These are phyloP conservation scores for Cercospora sp. DNA, from an alignment of 2,329 filamentous ascomycete species.

Conservation along the genomic window DNA sequence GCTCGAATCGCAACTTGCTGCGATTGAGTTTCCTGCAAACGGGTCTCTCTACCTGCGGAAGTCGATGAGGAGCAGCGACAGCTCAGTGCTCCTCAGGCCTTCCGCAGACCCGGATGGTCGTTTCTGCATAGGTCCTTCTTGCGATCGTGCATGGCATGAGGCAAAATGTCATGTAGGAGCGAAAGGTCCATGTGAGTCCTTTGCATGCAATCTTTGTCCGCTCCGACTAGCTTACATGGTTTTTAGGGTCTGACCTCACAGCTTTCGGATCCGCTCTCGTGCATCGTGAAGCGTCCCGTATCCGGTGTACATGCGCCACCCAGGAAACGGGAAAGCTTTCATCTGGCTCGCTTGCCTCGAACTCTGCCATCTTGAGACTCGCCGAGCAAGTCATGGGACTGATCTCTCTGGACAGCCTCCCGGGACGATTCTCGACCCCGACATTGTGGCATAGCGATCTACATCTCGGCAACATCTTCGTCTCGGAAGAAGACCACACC, in stretches of 20 bases:
- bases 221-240: not conserved
- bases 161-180: not conserved
- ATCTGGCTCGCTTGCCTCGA: not conserved
- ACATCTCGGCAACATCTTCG: conserved; percentile 15
- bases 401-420: conserved; percentile 7
- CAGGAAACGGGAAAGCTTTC: not conserved
- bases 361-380: not conserved
- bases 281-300: not conserved
- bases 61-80: not conserved
- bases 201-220: too few species aligned
- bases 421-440: conserved; percentile 2
- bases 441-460: conserved; percentile 17
- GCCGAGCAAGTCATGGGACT: not conserved
- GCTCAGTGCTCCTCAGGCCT: not conserved
- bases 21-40: conserved; percentile 3
- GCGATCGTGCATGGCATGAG: not conserved
- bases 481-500: conserved; percentile 11
- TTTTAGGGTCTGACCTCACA: not conserved
- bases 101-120: not conserved
- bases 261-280: not conserved
- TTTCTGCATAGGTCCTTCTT: not conserved
- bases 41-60: not conserved
- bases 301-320: not conserved
- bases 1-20: conserved; percentile 8
- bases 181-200: not conserved